Percentiles rank a stretch among this genome's conserved stretches.
These are phyloP conservation scores for Panicum virgatum DNA, from an alignment of 202 grass and related monocot genomes.

Conservation along the genomic window DNA sequence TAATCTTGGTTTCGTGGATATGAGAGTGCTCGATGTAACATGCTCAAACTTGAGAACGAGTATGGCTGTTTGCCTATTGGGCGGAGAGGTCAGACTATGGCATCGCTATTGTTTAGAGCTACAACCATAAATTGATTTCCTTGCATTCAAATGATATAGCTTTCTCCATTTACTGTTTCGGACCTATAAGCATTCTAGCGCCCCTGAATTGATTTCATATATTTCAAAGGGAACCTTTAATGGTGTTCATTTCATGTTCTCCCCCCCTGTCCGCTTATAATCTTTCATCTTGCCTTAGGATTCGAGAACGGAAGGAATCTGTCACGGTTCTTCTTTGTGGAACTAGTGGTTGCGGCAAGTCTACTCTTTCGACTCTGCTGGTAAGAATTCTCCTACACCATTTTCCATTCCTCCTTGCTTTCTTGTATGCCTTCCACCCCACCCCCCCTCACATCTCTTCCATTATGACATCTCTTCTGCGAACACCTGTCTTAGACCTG, in stretches of 20 bases:
- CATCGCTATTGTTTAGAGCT: neutral
- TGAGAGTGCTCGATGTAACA: neutral
- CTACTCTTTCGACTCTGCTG: constrained; percentile 91
- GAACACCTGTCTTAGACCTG: neutral
- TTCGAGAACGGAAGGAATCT: constrained; percentile 85
- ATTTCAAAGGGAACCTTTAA: neutral
- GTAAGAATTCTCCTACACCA: constrained; percentile 21
- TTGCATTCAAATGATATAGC: neutral
- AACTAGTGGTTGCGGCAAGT: constrained; percentile 95
- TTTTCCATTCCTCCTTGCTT: neutral
- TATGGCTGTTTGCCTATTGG: neutral
- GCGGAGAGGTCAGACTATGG: neutral
- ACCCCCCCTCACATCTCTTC: neutral
- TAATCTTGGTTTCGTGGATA: neutral
- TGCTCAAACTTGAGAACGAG: neutral
- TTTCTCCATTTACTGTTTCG: neutral
- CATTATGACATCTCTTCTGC: neutral
- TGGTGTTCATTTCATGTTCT: neutral
- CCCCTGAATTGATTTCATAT: neutral
- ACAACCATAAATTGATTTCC: neutral
- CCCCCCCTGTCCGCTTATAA: neutral
- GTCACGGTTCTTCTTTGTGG: constrained; percentile 89
- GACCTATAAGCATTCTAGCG: constrained; percentile 9
- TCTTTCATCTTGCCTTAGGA: constrained; percentile 40
- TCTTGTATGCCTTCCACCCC: neutral